These are phyloP conservation scores for Amaranthus tricolor DNA, from an alignment of 179 eudicot species.

Conservation along the genomic window DNA sequence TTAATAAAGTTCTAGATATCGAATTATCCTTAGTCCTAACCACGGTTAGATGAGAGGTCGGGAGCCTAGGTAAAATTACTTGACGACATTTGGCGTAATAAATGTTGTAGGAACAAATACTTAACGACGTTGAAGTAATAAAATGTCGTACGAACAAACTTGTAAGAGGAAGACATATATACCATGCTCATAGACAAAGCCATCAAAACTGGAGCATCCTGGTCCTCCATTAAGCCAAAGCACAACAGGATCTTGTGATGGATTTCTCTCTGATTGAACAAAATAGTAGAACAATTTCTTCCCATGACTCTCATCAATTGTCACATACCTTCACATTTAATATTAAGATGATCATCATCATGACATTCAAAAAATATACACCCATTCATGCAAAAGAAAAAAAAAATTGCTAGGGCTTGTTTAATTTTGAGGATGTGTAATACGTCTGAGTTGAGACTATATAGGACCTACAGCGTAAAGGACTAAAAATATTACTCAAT, in stretches of 20 bases:
- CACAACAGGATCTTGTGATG: conserved; percentile 82
- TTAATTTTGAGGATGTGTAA: too few species aligned
- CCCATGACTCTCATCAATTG: conserved; percentile 69
- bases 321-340: conserved; percentile 67
- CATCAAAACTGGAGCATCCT: conserved; percentile 99
- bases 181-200: conserved; percentile 97
- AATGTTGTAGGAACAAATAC: not conserved
- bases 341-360: not conserved
- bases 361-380: too few species aligned
- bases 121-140: not conserved
- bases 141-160: not conserved
- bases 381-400: too few species aligned
- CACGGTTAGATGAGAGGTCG: too few species aligned
- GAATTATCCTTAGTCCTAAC: too few species aligned
- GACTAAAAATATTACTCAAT: too few species aligned
- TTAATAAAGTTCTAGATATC: too few species aligned
- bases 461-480: too few species aligned
- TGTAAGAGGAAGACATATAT: conserved; percentile 15
- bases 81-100: too few species aligned
- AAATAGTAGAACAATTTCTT: conserved; percentile 84
- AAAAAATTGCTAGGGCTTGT: too few species aligned
- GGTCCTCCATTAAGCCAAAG: conserved; percentile 99
- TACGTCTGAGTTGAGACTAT: too few species aligned
- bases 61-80: too few species aligned
- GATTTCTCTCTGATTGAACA: conserved; percentile 73